Evolutionary conservation across 768 basidiomycete genomes (phyloP).

Genomic region (Leccinum barrowsii): DNA sequence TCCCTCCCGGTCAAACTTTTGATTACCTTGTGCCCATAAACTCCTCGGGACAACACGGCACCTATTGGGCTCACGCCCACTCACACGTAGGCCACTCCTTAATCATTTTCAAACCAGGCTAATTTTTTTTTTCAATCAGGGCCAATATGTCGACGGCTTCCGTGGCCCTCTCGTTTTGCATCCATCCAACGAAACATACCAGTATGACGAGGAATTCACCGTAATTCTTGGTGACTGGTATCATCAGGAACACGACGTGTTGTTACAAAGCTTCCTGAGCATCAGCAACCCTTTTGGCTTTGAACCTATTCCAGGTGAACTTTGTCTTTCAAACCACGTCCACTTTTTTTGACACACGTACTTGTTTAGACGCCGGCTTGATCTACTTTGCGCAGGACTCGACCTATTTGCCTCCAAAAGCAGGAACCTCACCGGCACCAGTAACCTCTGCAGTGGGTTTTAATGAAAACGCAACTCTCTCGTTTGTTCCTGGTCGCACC

Average conservation of each 20-base stretch:
- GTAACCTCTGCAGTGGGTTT: slow-evolving; percentile 66
- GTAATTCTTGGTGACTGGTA: slow-evolving; percentile 92
- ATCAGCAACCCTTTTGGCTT: slow-evolving; percentile 76
- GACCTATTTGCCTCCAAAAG: slow-evolving; percentile 60
- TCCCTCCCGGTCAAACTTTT: slow-evolving; percentile 67
- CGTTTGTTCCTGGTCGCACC: slow-evolving; percentile 81
- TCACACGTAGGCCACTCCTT: slow-evolving; percentile 32
- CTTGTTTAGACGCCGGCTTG: slow-evolving; percentile 60
- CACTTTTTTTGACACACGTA: background rate
- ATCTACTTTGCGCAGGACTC: slow-evolving; percentile 82
- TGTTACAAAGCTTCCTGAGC: slow-evolving; percentile 66
- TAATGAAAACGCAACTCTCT: slow-evolving; percentile 82
- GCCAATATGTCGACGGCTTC: slow-evolving; percentile 91
- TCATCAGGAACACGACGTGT: slow-evolving; percentile 63
- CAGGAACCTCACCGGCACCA: slow-evolving; percentile 43
- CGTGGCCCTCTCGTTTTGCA: slow-evolving; percentile 84
- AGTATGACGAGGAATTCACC: slow-evolving; percentile 89
- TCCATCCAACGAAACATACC: slow-evolving; percentile 58
- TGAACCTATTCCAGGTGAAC: slow-evolving; percentile 81
- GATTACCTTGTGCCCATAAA: slow-evolving; percentile 74
- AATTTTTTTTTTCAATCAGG: slow-evolving; percentile 36
- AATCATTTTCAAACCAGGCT: background rate
- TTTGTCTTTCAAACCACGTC: background rate
- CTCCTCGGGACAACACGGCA: slow-evolving; percentile 68
- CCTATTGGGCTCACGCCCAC: slow-evolving; percentile 81